Percentiles rank a stretch among this genome's conserved stretches.
These are phyloP conservation scores for Austroboletus olivaceoglutinosus DNA, from an alignment of 1,284 basidiomycete genomes.

Conservation along the genomic window DNA sequence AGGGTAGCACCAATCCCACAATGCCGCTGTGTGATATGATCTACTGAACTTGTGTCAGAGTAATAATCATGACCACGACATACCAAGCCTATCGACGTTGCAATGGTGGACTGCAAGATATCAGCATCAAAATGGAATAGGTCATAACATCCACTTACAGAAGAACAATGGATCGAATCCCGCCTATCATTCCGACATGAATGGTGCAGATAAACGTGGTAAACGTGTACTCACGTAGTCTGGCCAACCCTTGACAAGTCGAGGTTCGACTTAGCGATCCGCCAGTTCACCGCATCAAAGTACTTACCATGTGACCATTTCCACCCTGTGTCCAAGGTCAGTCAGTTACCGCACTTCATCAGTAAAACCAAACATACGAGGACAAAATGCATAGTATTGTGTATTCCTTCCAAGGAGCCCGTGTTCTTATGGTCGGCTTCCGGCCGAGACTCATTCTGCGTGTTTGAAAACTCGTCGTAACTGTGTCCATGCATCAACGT, in stretches of 20 bases:
- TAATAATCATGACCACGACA: background rate
- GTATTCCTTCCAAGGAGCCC: constrained; percentile 19
- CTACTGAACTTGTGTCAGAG: background rate
- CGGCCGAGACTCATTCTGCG: constrained; percentile 16
- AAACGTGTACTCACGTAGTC: constrained; percentile 21
- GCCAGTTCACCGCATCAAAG: background rate
- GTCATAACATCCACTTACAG: constrained; percentile 10
- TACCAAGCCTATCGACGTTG: constrained; percentile 26
- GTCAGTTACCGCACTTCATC: background rate
- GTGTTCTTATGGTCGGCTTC: constrained; percentile 5
- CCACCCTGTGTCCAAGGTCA: constrained; percentile 10
- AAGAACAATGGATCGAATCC: constrained; percentile 27
- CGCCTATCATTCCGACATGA: constrained; percentile 11
- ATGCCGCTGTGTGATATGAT: constrained; percentile 15
- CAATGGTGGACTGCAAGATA: constrained; percentile 20
- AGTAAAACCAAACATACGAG: constrained; percentile 11
- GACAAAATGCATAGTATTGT: constrained; percentile 13
- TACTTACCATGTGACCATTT: constrained; percentile 26
- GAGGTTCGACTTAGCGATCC: background rate
- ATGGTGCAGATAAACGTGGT: too few relatives aligned
- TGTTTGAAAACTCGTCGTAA: constrained; percentile 27
- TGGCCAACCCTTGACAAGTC: constrained; percentile 9
- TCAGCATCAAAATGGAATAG: background rate
- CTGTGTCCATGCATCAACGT: constrained; percentile 5
- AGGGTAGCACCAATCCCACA: constrained; percentile 29